These are phyloP conservation scores for Trypanosoma mega DNA, from an alignment of 208 protist genomes.

Conservation along the genomic window DNA sequence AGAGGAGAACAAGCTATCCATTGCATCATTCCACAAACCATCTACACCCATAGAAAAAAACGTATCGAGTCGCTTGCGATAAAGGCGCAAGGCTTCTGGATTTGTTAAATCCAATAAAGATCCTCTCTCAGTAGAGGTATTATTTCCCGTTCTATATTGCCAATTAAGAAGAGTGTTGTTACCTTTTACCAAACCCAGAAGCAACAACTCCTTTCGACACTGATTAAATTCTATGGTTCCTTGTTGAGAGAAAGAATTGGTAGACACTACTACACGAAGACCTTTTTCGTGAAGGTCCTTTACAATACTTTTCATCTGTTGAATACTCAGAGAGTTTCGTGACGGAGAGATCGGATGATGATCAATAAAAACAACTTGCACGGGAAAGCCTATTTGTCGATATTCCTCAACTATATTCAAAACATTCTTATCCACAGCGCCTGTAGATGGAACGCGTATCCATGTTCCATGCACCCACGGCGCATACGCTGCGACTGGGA, in stretches of 20 bases:
- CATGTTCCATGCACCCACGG: conserved; percentile 5
- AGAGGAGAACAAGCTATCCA: conserved; percentile 1
- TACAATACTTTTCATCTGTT: not conserved
- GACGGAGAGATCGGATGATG: too few relatives aligned
- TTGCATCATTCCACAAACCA: not conserved
- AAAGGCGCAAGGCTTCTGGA: not conserved
- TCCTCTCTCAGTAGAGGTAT: not conserved
- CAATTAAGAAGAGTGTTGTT: not conserved
- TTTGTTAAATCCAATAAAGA: conserved; percentile 5
- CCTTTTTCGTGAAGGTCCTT: not conserved
- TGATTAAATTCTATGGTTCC: not conserved
- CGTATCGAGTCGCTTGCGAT: not conserved
- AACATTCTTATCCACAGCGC: not conserved
- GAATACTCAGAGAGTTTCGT: not conserved
- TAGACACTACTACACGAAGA: not conserved
- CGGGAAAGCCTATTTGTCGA: not conserved
- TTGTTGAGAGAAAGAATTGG: conserved; percentile 1
- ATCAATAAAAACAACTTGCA: not conserved
- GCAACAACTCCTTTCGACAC: not conserved
- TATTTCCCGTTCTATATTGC: not conserved
- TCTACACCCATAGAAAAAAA: not conserved
- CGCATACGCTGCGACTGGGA: not conserved
- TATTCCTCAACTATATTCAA: not conserved
- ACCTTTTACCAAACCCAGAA: not conserved
- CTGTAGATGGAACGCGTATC: not conserved